Conservation (phyloP, 164 flowering plant species). For the Taxillus chinensis region DNA sequence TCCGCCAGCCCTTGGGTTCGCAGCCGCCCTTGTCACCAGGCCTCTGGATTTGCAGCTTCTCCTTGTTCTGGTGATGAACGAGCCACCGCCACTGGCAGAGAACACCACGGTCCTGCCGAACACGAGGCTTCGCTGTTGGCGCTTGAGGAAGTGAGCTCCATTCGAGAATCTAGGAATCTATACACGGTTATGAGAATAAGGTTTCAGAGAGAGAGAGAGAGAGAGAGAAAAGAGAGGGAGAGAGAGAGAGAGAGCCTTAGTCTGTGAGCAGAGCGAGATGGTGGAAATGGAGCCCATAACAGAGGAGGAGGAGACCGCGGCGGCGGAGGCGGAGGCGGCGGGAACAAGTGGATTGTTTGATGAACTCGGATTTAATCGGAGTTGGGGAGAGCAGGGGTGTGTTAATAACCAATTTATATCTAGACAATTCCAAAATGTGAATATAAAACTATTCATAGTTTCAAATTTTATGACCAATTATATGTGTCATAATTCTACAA, state of each 20-base stretch:
- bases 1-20: constrained; percentile 15
- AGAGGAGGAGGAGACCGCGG: not conserved
- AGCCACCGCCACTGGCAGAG: not conserved
- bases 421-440: too few species aligned
- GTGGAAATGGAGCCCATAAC: constrained; percentile 22
- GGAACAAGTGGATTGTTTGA: too few species aligned
- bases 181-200: not conserved
- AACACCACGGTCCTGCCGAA: not conserved
- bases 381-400: not conserved
- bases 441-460: too few species aligned
- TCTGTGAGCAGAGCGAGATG: constrained; percentile 25
- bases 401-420: too few species aligned
- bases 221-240: not conserved
- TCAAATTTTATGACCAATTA: too few species aligned
- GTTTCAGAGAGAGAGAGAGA: not conserved
- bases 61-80: constrained; percentile 2
- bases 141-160: constrained; percentile 1
- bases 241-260: constrained; percentile 16
- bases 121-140: not conserved
- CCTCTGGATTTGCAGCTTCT: constrained; percentile 15
- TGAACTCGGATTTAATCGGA: not conserved
- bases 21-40: constrained; percentile 29
- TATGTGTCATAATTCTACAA: too few species aligned
- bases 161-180: constrained; percentile 2
- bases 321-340: not conserved